These are phyloP conservation scores for Cupressus sempervirens DNA, from an alignment of 75 land plant genomes.

Conservation along the genomic window DNA sequence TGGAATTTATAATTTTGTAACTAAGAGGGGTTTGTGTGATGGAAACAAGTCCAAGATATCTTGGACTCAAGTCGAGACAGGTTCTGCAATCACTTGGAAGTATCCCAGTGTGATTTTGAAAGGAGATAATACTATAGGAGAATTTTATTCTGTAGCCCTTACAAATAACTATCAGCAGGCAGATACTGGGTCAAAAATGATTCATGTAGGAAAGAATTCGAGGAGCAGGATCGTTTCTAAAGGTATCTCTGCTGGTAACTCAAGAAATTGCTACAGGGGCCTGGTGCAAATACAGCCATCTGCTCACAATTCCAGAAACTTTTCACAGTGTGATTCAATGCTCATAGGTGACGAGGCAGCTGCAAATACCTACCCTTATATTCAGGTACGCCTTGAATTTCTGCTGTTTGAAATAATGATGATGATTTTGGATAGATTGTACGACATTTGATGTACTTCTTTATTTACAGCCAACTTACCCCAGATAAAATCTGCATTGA, in stretches of 20 bases:
- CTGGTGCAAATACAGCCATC: slow-evolving; percentile 79
- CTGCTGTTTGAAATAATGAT: neutral
- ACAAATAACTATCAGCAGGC: slow-evolving; percentile 97
- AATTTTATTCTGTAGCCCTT: slow-evolving; percentile 96
- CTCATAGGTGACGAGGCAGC: slow-evolving; percentile 92
- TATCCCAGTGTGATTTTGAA: slow-evolving; percentile 91
- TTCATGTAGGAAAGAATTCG: slow-evolving; percentile 93
- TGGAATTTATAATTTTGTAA: slow-evolving; percentile 96
- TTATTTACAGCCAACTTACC: too few species aligned
- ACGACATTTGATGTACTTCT: too few species aligned
- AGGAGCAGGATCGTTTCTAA: slow-evolving; percentile 90
- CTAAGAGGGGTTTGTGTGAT: slow-evolving; percentile 89
- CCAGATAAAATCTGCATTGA: too few species aligned
- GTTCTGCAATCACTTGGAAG: slow-evolving; percentile 99
- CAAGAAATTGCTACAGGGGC: slow-evolving; percentile 89
- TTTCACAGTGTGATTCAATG: slow-evolving; percentile 99
- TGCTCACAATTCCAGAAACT: slow-evolving; percentile 82
- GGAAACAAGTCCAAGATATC: slow-evolving; percentile 87
- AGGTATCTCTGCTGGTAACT: slow-evolving; percentile 94
- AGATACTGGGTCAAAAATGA: slow-evolving; percentile 99
- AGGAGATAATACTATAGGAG: slow-evolving; percentile 83
- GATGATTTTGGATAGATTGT: too few species aligned
- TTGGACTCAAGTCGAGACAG: slow-evolving; percentile 99
- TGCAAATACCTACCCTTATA: slow-evolving; percentile 97
- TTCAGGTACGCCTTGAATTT: slow-evolving; percentile 52